A percentile compares a stretch with the other conserved stretches of the same genome.
These are phyloP conservation scores for Cystobasidium sp. DNA, from an alignment of 1,284 basidiomycete species.

Conservation along the genomic window DNA sequence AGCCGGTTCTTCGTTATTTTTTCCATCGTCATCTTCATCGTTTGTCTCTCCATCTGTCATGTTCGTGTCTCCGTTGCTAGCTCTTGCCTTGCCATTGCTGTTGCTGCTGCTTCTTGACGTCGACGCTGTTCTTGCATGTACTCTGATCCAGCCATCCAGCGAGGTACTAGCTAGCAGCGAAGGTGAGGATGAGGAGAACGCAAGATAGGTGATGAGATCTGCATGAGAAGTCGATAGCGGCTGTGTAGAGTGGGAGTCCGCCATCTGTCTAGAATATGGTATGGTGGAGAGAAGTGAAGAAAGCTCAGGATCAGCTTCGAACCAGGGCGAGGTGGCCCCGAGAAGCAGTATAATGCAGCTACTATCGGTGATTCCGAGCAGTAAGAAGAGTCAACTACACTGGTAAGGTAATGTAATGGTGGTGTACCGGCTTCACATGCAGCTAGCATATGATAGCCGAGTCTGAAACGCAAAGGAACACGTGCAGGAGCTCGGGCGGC, in stretches of 20 bases:
- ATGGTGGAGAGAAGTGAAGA: conserved; percentile 57
- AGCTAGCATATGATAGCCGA: too few relatives aligned
- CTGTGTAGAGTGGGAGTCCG: conserved; percentile 12
- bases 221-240: conserved; percentile 73
- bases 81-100: conserved; percentile 1
- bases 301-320: background rate
- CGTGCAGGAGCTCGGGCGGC: too few relatives aligned
- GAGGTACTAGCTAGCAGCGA: conserved; percentile 74
- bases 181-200: conserved; percentile 85
- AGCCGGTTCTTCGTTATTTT: background rate
- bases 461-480: too few relatives aligned
- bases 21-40: conserved; percentile 14
- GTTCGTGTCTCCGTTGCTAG: conserved; percentile 17
- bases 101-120: conserved; percentile 22
- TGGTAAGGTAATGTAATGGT: too few relatives aligned
- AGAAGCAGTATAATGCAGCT: background rate
- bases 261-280: conserved; percentile 59
- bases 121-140: conserved; percentile 39
- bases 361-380: too few relatives aligned
- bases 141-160: conserved; percentile 71
- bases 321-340: background rate
- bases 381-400: too few relatives aligned
- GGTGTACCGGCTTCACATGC: too few relatives aligned
- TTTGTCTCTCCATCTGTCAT: conserved; percentile 20
- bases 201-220: conserved; percentile 78